These are phyloP conservation scores for Gentiana dahurica DNA, from an alignment of 257 asterid genomes.

Conservation along the genomic window DNA sequence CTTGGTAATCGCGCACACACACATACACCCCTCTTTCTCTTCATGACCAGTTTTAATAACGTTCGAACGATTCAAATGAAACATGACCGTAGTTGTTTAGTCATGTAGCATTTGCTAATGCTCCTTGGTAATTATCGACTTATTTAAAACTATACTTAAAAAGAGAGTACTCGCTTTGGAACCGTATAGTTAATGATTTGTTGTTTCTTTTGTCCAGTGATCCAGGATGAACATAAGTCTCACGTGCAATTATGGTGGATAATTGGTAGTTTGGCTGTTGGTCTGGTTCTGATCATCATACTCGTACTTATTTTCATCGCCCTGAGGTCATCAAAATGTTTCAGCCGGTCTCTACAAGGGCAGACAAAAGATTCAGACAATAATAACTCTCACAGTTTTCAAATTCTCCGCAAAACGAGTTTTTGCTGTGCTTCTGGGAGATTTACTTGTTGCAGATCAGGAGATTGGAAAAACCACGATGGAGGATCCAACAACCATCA, in stretches of 20 bases:
- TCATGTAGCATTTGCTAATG: too few species aligned
- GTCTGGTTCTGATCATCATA: constrained; percentile 46
- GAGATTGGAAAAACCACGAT: constrained; percentile 31
- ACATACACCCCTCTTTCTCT: too few species aligned
- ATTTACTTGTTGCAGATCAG: constrained; percentile 44
- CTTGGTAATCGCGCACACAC: too few species aligned
- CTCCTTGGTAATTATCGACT: too few species aligned
- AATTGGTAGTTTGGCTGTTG: constrained; percentile 72
- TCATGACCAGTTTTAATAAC: too few species aligned
- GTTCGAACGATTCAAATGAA: too few species aligned
- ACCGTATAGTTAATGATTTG: too few species aligned
- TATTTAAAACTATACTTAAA: too few species aligned
- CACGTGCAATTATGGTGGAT: constrained; percentile 77
- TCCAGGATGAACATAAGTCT: constrained; percentile 38
- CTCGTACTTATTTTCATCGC: constrained; percentile 36
- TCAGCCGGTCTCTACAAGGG: constrained; percentile 27
- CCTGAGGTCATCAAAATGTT: constrained; percentile 51
- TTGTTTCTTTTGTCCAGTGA: constrained; percentile 23
- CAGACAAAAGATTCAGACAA: constrained; percentile 41
- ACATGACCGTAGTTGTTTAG: too few species aligned
- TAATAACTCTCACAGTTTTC: constrained; percentile 58
- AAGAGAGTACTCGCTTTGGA: too few species aligned
- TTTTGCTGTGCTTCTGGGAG: constrained; percentile 80
- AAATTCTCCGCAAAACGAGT: constrained; percentile 66
- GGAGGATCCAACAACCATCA: constrained; percentile 74